Percentiles rank a stretch among this genome's conserved stretches.
Conservation (phyloP, 495 filamentous ascomycete species). For the Tuber umbilicatum region DNA sequence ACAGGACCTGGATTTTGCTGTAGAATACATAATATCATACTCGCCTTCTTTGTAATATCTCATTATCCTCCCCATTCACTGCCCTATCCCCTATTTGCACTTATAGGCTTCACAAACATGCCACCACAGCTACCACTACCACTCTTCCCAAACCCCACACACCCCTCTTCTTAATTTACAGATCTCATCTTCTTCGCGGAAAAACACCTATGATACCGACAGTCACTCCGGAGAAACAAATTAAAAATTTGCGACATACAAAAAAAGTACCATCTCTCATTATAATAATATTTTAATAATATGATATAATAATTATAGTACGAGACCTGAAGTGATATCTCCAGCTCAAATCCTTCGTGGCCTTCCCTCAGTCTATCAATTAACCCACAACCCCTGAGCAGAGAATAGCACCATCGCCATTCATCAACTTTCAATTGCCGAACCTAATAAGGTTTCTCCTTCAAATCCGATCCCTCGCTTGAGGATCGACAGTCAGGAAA, state of each 20-base stretch:
- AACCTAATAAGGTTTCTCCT: not conserved
- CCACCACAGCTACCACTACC: not conserved
- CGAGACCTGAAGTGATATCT: not conserved
- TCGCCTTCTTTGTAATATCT: not conserved
- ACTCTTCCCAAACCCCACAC: not conserved
- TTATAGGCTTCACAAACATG: not conserved
- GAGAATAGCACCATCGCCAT: not conserved
- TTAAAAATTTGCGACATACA: not conserved
- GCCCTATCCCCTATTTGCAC: not conserved
- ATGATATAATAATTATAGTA: slow-evolving; percentile 4
- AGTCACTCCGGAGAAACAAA: not conserved
- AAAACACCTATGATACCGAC: not conserved
- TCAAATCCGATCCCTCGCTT: not conserved
- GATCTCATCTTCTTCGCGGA: not conserved
- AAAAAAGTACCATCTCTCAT: not conserved
- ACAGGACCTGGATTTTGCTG: slow-evolving; percentile 9
- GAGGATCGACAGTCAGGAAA: not conserved
- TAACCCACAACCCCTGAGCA: not conserved
- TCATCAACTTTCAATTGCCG: not conserved
- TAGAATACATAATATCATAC: too few species aligned
- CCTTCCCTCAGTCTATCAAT: slow-evolving; percentile 1
- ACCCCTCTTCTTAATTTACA: not conserved
- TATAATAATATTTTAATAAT: not conserved
- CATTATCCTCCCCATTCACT: not conserved
- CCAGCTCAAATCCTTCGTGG: not conserved